phyloP scores from a whole-genome alignment of 164 flowering plant genomes.

The Nymphaea thermarum region DNA sequence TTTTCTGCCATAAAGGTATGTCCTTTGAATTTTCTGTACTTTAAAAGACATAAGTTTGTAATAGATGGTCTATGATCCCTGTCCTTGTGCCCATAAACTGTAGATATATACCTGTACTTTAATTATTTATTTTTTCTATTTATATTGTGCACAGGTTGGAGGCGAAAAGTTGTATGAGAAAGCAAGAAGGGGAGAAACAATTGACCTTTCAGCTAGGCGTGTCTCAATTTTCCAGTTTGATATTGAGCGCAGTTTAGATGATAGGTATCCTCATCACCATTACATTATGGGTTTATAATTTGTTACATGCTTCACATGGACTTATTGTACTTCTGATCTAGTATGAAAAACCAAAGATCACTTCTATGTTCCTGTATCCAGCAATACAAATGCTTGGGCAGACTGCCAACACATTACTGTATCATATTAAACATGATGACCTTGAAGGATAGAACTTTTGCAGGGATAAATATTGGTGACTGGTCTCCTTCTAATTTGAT shows the following conservation, averaged over 20 bases:
- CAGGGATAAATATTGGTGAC: no score
- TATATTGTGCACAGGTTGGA: slow-evolving; percentile 47
- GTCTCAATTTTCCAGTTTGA: slow-evolving; percentile 79
- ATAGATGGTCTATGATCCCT: no score
- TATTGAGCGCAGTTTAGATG: slow-evolving; percentile 87
- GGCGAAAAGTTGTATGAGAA: slow-evolving; percentile 97
- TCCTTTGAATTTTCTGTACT: neutral
- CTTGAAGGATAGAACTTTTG: no score
- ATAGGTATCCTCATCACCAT: slow-evolving; percentile 37
- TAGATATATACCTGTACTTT: neutral
- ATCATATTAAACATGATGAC: no score
- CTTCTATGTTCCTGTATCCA: no score
- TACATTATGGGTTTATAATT: no score
- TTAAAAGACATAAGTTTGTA: neutral
- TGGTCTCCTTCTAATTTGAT: no score
- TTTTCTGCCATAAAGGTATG: slow-evolving; percentile 98
- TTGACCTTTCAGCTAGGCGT: slow-evolving; percentile 86
- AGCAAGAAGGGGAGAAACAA: slow-evolving; percentile 92
- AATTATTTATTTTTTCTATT: neutral
- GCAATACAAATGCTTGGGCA: no score
- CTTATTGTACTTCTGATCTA: no score
- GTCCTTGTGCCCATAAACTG: neutral
- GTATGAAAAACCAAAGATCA: no score
- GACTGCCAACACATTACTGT: no score
- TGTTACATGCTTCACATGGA: no score